phyloP scores from a whole-genome alignment of 1,139 yeast species.

The Protomyces gravidus region DNA sequence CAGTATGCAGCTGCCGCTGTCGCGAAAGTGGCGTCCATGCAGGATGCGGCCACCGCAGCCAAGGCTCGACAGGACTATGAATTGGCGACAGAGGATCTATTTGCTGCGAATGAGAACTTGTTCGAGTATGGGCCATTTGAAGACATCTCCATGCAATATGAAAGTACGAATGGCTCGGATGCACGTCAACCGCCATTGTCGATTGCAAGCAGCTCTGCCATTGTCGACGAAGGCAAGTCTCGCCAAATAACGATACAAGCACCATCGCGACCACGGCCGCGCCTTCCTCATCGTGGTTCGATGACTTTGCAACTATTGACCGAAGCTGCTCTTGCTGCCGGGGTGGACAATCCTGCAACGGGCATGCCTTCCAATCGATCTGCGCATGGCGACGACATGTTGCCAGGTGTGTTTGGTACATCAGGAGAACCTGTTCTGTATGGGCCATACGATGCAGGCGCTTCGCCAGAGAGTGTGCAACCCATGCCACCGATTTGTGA shows the following conservation, averaged over 20 bases:
- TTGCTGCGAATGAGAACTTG: constrained; percentile 3
- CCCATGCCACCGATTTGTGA: no score
- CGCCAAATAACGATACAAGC: not conserved
- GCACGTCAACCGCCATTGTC: not conserved
- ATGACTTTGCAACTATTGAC: not conserved
- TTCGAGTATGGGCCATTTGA: constrained; percentile 25
- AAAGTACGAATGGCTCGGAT: not conserved
- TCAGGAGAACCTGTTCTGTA: not conserved
- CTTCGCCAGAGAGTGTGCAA: not conserved
- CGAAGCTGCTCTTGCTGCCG: not conserved
- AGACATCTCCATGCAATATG: constrained; percentile 2
- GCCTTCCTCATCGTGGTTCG: not conserved
- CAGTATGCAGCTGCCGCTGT: not conserved
- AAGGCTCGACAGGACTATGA: not conserved
- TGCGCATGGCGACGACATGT: not conserved
- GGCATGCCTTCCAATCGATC: not conserved
- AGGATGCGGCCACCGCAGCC: not conserved
- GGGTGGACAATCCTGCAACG: not conserved
- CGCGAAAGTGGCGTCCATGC: not conserved
- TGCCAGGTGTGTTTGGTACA: not conserved
- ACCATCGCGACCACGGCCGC: not conserved
- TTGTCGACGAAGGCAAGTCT: not conserved
- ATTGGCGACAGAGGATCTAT: not conserved
- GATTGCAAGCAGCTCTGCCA: not conserved
- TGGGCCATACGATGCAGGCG: not conserved